Evolutionary conservation across 73 alveolate genomes (phyloP), one percentile per base, ranked within the genome.

Genomic region (Effrenium voratum): DNA sequence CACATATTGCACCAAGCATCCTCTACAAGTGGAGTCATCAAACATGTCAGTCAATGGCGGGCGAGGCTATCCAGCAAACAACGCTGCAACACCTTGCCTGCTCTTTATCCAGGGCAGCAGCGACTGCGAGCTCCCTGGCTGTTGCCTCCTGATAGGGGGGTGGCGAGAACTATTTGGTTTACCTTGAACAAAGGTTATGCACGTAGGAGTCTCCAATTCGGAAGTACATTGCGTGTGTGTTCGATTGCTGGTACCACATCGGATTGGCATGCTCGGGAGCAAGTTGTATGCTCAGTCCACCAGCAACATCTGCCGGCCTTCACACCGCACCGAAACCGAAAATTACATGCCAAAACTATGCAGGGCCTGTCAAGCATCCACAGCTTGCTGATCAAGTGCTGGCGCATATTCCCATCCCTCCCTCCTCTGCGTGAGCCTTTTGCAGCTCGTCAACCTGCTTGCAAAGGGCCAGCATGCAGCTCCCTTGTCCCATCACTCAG

Each of bases 361-460:
- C 50, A 10, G 36, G 41, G 13, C 32, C 13, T 6, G 32, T 36
- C n/a, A 34, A 30, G 30, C 16, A n/a, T 1, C 50, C 52, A 73
- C 34, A 8, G 28, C 26, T 19, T 22, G 12, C 41, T 43, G 10
- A 19, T 8, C 84, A 4, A 57, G 28, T 30, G 3, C 72, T 57
- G 1, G 72, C 72, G n/a, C 72, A 30, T 57, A 22, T 30, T 30
- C n/a, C 72, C 72, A 22, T 57, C 28, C 28, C 72, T 2, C 72
- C 15, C 60, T 41, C 87, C 87, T 76, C 87, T 5, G 87, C 87
- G 19, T 76, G 60, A 12, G 87, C 87, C 40, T 22, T 55, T 76
- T 59, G 30, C 57, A 76, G 87, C 60, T 76, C 87, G 40, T 76
- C 87, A 22, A 76, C 87, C 87, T 76, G 87, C 8, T 34, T 24